Evolutionary conservation across 768 basidiomycete genomes (phyloP).

Genomic region (Leucocoprinus sp.): DNA sequence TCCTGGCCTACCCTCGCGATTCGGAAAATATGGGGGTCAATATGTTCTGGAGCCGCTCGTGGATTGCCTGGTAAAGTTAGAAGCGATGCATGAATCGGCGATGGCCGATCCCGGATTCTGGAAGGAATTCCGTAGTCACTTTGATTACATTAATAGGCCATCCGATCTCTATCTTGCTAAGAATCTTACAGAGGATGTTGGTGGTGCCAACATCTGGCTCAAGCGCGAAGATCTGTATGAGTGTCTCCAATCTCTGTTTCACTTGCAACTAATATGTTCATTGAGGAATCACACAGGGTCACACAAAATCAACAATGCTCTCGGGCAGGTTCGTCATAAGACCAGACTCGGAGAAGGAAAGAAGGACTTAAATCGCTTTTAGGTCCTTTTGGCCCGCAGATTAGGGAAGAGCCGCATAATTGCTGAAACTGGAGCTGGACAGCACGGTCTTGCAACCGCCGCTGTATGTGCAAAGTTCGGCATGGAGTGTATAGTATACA

Average conservation of each 20-base stretch:
- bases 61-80: constrained; percentile 84
- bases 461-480: constrained; percentile 97
- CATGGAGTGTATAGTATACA: constrained; percentile 91
- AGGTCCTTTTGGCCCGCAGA: constrained; percentile 91
- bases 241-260: not conserved
- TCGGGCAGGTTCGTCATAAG: constrained; percentile 80
- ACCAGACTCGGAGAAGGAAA: not conserved
- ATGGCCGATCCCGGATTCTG: constrained; percentile 84
- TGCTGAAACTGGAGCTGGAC: constrained; percentile 97
- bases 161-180: constrained; percentile 88
- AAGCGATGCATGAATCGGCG: constrained; percentile 84
- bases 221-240: constrained; percentile 89
- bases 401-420: constrained; percentile 96
- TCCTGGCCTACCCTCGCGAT: constrained; percentile 59
- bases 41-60: constrained; percentile 97
- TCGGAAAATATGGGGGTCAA: constrained; percentile 94
- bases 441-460: constrained; percentile 98
- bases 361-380: constrained; percentile 1
- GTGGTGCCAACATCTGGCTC: constrained; percentile 95
- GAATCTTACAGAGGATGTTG: constrained; percentile 80
- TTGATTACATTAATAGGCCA: constrained; percentile 92
- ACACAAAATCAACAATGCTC: constrained; percentile 99
- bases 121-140: constrained; percentile 84
- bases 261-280: constrained; percentile 8
- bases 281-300: constrained; percentile 93